Evolutionary conservation across 352 stramenopile species (phyloP), one percentile per base, ranked within the genome.

Genomic region (Albugo laibachii): DNA sequence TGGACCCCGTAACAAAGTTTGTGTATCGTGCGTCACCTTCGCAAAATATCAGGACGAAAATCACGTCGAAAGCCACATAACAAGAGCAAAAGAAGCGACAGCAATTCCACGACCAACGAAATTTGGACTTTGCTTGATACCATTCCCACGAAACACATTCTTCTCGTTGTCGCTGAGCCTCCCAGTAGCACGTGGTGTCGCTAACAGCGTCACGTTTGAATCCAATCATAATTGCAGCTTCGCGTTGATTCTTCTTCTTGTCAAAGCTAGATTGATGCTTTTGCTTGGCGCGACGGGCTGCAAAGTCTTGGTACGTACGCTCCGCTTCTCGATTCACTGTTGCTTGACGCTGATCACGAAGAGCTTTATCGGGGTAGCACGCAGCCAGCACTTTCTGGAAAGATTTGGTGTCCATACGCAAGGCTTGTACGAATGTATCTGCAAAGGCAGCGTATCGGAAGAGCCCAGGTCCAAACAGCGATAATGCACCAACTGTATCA

Each of bases 61-160:
- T 49, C 12, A 63, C 53, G 46, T 63, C 56, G 19, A 63, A 54
- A n/a, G 56, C 56, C 36, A 63, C 49, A 46, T 63, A 63, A 6
- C 59, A 24, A 2, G 60, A 47, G 14, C 43, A 53, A 20, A 63
- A n/a, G 24, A 49, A 59, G 0, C 53, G 53, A 5, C 57, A 24
- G 2, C 31, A 35, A 16, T 57, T 50, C 56, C 56, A 63, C 4
- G 39, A 44, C 2, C 15, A 18, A 12, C 56, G 56, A 41, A 60
- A 59, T 12, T 8, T 16, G 13, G 56, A 63, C 15, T 50, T 14
- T 1, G 41, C 11, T 15, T 62, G 36, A 13, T 49, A 21, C 56
- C 56, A 62, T 14, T 31, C 24, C 24, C 24, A 31, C 8, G 24
- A 31, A 8, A 31, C 24, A 8, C 24, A 31, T 31, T 31, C 24